Conservation (phyloP, 768 basidiomycete genomes). For the Hygrophorus russula region DNA sequence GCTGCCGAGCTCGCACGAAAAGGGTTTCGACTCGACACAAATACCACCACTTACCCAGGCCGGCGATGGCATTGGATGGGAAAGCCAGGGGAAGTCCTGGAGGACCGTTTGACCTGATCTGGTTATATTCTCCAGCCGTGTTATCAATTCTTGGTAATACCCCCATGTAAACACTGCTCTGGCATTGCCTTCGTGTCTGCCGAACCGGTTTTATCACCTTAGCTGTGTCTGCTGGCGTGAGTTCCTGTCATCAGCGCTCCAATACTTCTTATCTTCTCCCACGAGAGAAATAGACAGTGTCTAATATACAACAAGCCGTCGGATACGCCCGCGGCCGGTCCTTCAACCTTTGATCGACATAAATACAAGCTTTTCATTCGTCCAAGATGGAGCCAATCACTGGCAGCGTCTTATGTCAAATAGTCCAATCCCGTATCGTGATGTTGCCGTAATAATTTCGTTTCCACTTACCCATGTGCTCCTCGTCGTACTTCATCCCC, state of each 20-base stretch:
- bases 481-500: neutral
- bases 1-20: conserved; percentile 65
- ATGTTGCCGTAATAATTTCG: no score
- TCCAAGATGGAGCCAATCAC: no score
- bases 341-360: neutral
- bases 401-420: no score
- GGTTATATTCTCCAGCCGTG: conserved; percentile 2
- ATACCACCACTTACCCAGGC: conserved; percentile 53
- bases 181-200: no score
- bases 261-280: neutral
- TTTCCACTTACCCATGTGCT: no score
- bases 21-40: conserved; percentile 60
- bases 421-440: no score
- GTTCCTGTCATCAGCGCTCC: neutral
- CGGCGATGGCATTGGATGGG: conserved; percentile 86
- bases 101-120: conserved; percentile 21
- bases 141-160: conserved; percentile 3
- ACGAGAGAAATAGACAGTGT: neutral
- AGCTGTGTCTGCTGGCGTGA: neutral
- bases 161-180: no score
- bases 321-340: neutral
- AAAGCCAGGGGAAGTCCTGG: conserved; percentile 53
- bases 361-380: no score
- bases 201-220: conserved; percentile 5
- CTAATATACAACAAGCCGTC: neutral